phyloP scores from a whole-genome alignment of 208 protist genomes.

The Leishmania lainsoni region DNA sequence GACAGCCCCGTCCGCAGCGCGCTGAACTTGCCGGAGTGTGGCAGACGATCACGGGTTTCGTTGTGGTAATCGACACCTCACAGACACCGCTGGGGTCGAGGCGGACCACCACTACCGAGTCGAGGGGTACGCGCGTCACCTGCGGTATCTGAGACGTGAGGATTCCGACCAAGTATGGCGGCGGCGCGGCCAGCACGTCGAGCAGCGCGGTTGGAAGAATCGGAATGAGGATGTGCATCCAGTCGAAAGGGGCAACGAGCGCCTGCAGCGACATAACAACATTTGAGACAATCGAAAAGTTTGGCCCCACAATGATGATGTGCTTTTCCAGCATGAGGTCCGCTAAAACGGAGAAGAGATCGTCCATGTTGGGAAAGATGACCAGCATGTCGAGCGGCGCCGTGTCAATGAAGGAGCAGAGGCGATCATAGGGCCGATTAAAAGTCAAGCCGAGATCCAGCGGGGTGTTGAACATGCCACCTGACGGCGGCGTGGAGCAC shows the following conservation, averaged over 20 bases:
- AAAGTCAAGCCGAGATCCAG: slow-evolving; percentile 49
- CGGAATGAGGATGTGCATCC: slow-evolving; percentile 86
- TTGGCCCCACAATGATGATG: slow-evolving; percentile 81
- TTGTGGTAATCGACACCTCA: slow-evolving; percentile 58
- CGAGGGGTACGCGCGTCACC: slow-evolving; percentile 42
- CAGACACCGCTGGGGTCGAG: slow-evolving; percentile 60
- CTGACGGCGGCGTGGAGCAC: slow-evolving; percentile 64
- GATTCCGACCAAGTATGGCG: slow-evolving; percentile 79
- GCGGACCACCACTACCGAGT: slow-evolving; percentile 59
- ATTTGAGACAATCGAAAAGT: slow-evolving; percentile 75
- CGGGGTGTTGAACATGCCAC: slow-evolving; percentile 56
- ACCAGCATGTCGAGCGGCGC: slow-evolving; percentile 62
- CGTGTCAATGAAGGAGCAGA: slow-evolving; percentile 86
- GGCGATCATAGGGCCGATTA: slow-evolving; percentile 69
- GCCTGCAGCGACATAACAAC: slow-evolving; percentile 84
- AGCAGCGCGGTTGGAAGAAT: slow-evolving; percentile 67
- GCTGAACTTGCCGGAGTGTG: slow-evolving; percentile 67
- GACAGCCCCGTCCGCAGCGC: slow-evolving; percentile 65
- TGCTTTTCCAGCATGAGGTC: slow-evolving; percentile 76
- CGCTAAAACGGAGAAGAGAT: slow-evolving; percentile 69
- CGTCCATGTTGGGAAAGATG: slow-evolving; percentile 66
- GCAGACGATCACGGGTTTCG: slow-evolving; percentile 51
- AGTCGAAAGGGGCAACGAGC: slow-evolving; percentile 82
- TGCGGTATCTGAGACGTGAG: slow-evolving; percentile 70
- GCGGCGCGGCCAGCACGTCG: slow-evolving; percentile 73